These are phyloP conservation scores for Hemileccinum hortonii DNA, from an alignment of 1,284 basidiomycete species.

Conservation along the genomic window DNA sequence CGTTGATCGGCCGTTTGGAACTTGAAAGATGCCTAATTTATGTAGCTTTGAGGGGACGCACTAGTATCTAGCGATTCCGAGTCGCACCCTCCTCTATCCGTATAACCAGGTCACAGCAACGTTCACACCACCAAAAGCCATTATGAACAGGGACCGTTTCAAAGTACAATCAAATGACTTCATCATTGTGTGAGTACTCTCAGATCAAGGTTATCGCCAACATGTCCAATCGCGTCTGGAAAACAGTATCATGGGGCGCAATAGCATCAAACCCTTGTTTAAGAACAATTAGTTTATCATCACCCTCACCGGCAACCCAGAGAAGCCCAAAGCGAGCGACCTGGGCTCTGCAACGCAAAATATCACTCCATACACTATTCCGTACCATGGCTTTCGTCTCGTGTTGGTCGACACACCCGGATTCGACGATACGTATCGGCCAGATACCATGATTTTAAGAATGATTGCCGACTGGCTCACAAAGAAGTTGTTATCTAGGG, in stretches of 20 bases:
- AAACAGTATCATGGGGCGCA: slow-evolving; percentile 17
- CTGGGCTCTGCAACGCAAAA: slow-evolving; percentile 16
- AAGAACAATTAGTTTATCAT: slow-evolving; percentile 19
- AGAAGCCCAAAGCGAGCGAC: neutral
- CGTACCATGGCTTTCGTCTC: neutral
- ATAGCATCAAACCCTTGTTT: neutral
- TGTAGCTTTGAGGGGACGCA: no score
- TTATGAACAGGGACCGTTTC: slow-evolving; percentile 12
- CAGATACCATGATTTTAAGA: slow-evolving; percentile 25
- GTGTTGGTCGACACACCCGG: slow-evolving; percentile 31
- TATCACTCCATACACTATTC: slow-evolving; percentile 8
- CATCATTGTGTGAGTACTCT: slow-evolving; percentile 13
- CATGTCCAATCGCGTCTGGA: neutral
- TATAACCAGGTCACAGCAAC: no score
- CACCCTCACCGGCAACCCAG: slow-evolving; percentile 4
- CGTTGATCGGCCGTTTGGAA: no score
- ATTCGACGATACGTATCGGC: slow-evolving; percentile 25
- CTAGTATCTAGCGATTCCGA: no score
- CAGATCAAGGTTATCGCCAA: neutral
- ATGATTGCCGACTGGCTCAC: slow-evolving; percentile 27
- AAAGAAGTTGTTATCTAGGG: no score
- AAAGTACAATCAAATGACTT: slow-evolving; percentile 5
- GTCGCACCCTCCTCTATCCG: no score
- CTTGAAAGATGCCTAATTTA: no score
- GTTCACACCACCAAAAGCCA: neutral